Conservation (phyloP, 2,329 filamentous ascomycete genomes). For the Rutstroemia sp. region DNA sequence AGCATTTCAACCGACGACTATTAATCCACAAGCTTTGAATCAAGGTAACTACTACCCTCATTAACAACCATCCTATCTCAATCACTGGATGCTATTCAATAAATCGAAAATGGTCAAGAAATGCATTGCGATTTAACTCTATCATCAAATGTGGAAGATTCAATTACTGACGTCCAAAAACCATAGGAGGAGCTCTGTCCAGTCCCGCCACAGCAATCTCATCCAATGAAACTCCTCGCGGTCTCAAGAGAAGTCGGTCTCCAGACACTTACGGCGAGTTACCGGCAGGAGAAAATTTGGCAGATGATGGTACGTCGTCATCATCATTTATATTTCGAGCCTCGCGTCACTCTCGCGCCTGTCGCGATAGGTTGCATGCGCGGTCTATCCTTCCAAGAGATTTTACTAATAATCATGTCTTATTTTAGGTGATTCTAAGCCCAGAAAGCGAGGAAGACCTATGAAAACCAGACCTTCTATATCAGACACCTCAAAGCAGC, state of each 20-base stretch:
- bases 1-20: conserved; percentile 9
- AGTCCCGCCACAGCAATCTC: conserved; percentile 37
- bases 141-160: neutral
- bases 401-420: conserved; percentile 20
- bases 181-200: conserved; percentile 20
- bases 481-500: conserved; percentile 44
- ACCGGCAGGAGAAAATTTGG: conserved; percentile 46
- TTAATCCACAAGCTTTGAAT: conserved; percentile 10
- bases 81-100: neutral
- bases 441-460: conserved; percentile 31
- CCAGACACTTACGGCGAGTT: conserved; percentile 51
- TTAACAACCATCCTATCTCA: neutral
- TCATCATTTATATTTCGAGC: conserved; percentile 13
- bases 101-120: neutral
- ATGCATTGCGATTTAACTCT: neutral
- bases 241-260: conserved; percentile 73
- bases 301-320: conserved; percentile 65
- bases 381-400: conserved; percentile 13
- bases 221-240: conserved; percentile 52
- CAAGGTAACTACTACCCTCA: conserved; percentile 3
- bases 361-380: conserved; percentile 25
- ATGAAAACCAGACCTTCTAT: conserved; percentile 35
- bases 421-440: conserved; percentile 35
- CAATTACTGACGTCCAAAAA: neutral
- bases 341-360: conserved; percentile 16